Evolutionary conservation across 1,284 basidiomycete species (phyloP).

Genomic region (Ceratobasidium theobromae): DNA sequence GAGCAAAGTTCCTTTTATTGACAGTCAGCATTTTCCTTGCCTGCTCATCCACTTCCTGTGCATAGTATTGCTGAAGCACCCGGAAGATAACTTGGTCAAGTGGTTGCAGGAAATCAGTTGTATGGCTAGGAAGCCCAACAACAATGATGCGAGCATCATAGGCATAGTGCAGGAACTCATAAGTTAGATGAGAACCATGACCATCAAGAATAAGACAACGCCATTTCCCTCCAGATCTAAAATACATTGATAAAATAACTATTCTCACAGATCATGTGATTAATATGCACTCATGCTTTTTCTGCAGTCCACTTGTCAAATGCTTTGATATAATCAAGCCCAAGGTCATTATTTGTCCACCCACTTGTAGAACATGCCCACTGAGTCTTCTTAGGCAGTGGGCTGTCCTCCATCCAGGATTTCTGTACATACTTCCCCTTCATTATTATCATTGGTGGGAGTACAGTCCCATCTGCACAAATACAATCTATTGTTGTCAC

Average conservation of each 20-base stretch:
- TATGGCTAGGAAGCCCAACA: conserved; percentile 47
- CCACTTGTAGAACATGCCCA: conserved; percentile 43
- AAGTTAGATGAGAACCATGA: conserved; percentile 30
- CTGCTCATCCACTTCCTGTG: background rate
- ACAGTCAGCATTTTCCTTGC: conserved; percentile 32
- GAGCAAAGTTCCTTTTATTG: conserved; percentile 35
- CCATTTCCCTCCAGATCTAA: conserved; percentile 8
- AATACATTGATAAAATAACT: background rate
- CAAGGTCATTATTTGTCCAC: conserved; percentile 47
- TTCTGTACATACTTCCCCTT: conserved; percentile 1
- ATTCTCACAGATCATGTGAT: background rate
- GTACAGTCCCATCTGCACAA: background rate
- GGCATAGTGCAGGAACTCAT: conserved; percentile 39
- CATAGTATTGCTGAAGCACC: conserved; percentile 35
- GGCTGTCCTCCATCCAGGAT: conserved; percentile 4
- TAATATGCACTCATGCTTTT: conserved; percentile 32
- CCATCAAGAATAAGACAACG: conserved; percentile 28
- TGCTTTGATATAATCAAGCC: conserved; percentile 44
- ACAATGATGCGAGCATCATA: conserved; percentile 42
- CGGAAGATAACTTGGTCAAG: conserved; percentile 48
- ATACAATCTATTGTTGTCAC: conserved; percentile 1
- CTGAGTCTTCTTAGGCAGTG: background rate
- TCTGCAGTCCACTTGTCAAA: conserved; percentile 40
- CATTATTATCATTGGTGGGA: conserved; percentile 16
- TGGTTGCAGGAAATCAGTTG: conserved; percentile 47